Evolutionary conservation across 2,329 filamentous ascomycete genomes (phyloP).

Genomic region (Clarireedia homoeocarpa): DNA sequence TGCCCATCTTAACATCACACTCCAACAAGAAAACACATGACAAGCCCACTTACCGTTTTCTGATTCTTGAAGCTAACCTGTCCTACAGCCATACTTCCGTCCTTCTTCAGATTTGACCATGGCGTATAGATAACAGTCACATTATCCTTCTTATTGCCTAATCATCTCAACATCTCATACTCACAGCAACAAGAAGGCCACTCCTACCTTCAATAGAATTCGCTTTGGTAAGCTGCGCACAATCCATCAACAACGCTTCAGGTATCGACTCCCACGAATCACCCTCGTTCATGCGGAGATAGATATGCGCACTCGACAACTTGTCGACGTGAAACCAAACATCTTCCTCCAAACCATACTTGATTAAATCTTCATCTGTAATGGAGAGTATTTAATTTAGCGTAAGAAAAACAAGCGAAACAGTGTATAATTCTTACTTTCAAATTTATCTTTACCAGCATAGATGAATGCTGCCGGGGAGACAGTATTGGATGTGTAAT

Average conservation of each 20-base stretch:
- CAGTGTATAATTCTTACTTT: slow-evolving; percentile 55
- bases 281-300: slow-evolving; percentile 73
- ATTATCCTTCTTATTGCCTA: slow-evolving; percentile 98
- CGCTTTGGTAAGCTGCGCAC: slow-evolving; percentile 95
- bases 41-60: slow-evolving; percentile 46
- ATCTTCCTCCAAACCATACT: slow-evolving; percentile 89
- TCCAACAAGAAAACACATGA: not conserved
- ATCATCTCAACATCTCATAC: not conserved
- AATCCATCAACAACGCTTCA: slow-evolving; percentile 67
- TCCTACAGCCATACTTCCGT: slow-evolving; percentile 89
- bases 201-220: slow-evolving; percentile 79
- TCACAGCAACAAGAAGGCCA: not conserved
- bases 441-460: slow-evolving; percentile 97
- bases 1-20: not conserved
- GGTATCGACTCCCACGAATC: slow-evolving; percentile 81
- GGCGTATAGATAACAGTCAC: slow-evolving; percentile 95
- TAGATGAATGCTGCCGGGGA: slow-evolving; percentile 82
- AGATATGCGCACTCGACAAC: slow-evolving; percentile 91
- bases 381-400: slow-evolving; percentile 4
- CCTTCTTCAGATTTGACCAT: slow-evolving; percentile 93
- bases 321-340: slow-evolving; percentile 99
- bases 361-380: slow-evolving; percentile 91
- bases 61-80: slow-evolving; percentile 92
- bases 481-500: slow-evolving; percentile 83
- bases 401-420: not conserved